phyloP scores from a whole-genome alignment of 202 grass and related monocot genomes.

The Bolboschoenoplectus hybrid region DNA sequence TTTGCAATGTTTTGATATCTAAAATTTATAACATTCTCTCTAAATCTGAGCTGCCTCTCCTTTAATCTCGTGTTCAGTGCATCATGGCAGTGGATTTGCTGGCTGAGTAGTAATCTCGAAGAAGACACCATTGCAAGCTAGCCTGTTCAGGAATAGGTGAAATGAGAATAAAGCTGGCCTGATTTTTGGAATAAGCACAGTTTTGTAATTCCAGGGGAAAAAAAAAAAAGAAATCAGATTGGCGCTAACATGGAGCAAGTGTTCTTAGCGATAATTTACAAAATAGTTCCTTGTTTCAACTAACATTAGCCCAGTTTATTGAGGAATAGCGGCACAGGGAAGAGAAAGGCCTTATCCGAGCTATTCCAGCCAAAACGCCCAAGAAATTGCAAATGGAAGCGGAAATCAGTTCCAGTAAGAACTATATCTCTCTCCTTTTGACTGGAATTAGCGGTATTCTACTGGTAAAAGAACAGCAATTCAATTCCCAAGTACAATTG shows the following conservation, averaged over 20 bases:
- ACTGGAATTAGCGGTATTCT: background rate
- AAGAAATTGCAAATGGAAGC: background rate
- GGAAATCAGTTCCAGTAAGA: background rate
- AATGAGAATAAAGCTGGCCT: background rate
- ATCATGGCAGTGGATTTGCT: constrained; percentile 27
- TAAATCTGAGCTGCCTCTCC: constrained; percentile 30
- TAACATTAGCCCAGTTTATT: background rate
- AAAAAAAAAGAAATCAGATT: too few relatives aligned
- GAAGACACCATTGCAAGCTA: constrained; percentile 35
- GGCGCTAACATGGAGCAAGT: background rate
- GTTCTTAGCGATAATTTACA: background rate
- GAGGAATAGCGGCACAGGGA: background rate
- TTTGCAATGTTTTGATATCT: constrained; percentile 5
- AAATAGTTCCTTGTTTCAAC: background rate
- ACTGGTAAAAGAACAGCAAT: background rate
- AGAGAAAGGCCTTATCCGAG: background rate
- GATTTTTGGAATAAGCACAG: background rate
- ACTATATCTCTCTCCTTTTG: background rate
- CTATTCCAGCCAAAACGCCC: background rate
- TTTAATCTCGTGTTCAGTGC: background rate
- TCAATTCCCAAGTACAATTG: background rate
- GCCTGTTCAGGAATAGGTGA: background rate
- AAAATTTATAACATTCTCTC: constrained; percentile 21
- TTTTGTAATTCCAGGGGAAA: background rate
- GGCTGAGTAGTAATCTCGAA: constrained; percentile 25